Conservation (phyloP, 2,329 filamentous ascomycete genomes). For the Hypoxylon sp. region DNA sequence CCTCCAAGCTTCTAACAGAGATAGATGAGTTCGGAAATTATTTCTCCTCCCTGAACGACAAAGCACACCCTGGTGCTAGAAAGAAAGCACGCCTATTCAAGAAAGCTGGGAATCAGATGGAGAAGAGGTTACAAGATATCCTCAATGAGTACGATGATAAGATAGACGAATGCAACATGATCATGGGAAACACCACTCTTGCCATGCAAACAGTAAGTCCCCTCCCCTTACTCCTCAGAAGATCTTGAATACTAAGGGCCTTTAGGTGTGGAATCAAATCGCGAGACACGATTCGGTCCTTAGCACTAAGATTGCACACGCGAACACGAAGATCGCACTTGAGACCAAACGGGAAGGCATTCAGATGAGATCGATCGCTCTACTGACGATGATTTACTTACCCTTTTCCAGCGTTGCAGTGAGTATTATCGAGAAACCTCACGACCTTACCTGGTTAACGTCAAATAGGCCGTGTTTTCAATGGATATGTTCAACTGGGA, state of each 20-base stretch:
- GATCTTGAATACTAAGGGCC: not conserved
- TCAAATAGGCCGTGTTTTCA: slow-evolving; percentile 49
- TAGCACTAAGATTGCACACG: slow-evolving; percentile 47
- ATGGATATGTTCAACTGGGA: slow-evolving; percentile 52
- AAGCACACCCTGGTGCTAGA: not conserved
- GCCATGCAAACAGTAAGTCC: slow-evolving; percentile 50
- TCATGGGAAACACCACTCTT: slow-evolving; percentile 48
- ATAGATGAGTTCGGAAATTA: slow-evolving; percentile 32
- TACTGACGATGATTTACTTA: slow-evolving; percentile 53
- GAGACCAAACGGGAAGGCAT: slow-evolving; percentile 49
- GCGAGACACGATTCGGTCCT: slow-evolving; percentile 48
- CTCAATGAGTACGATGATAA: slow-evolving; percentile 51
- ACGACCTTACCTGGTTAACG: not conserved
- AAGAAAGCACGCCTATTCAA: slow-evolving; percentile 25
- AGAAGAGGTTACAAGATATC: slow-evolving; percentile 47
- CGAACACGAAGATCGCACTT: slow-evolving; percentile 46
- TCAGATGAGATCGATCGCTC: slow-evolving; percentile 52
- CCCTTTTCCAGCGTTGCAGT: slow-evolving; percentile 51
- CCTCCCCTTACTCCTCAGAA: not conserved
- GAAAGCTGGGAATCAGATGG: slow-evolving; percentile 36
- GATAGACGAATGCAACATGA: slow-evolving; percentile 50
- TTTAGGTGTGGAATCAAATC: slow-evolving; percentile 52
- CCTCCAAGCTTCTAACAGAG: slow-evolving; percentile 29
- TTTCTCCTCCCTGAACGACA: slow-evolving; percentile 10
- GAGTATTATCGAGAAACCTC: slow-evolving; percentile 11